Percentiles rank a stretch among this genome's conserved stretches.
These are phyloP conservation scores for Xylariaceae sp. DNA, from an alignment of 2,329 filamentous ascomycete genomes.

Conservation along the genomic window DNA sequence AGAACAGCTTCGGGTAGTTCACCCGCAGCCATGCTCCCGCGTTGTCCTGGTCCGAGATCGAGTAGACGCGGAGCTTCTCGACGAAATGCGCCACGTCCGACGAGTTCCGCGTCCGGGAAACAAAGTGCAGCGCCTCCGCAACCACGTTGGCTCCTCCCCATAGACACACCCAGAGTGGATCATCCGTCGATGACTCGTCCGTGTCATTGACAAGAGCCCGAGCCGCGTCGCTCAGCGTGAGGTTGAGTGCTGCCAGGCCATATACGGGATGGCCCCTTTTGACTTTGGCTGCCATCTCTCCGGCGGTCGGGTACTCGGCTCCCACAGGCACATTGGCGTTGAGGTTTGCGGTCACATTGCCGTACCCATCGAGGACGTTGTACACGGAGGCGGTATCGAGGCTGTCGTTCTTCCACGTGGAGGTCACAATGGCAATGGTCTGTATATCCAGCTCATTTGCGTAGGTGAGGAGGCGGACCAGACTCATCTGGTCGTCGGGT, in stretches of 20 bases:
- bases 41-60: constrained; percentile 54
- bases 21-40: constrained; percentile 47
- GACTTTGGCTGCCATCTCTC: constrained; percentile 22
- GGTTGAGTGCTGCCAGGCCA: constrained; percentile 12
- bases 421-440: constrained; percentile 28
- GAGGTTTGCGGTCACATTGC: constrained; percentile 30
- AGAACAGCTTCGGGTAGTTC: constrained; percentile 46
- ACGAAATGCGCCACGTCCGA: constrained; percentile 26
- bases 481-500: constrained; percentile 28
- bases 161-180: constrained; percentile 39
- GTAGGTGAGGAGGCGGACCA: constrained; percentile 29
- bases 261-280: constrained; percentile 24
- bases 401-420: constrained; percentile 27
- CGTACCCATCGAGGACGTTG: constrained; percentile 29
- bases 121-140: constrained; percentile 35
- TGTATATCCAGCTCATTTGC: constrained; percentile 30
- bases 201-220: constrained; percentile 26
- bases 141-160: constrained; percentile 45
- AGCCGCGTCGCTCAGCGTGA: constrained; percentile 30
- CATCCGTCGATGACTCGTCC: constrained; percentile 16
- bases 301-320: constrained; percentile 26
- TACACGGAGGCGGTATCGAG: constrained; percentile 27
- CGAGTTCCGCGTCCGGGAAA: constrained; percentile 22
- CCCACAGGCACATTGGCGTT: constrained; percentile 34
- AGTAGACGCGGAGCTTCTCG: constrained; percentile 39